Conservation (phyloP, 1,139 yeast species). For the Hemisphaericaspora xylanilytica region DNA sequence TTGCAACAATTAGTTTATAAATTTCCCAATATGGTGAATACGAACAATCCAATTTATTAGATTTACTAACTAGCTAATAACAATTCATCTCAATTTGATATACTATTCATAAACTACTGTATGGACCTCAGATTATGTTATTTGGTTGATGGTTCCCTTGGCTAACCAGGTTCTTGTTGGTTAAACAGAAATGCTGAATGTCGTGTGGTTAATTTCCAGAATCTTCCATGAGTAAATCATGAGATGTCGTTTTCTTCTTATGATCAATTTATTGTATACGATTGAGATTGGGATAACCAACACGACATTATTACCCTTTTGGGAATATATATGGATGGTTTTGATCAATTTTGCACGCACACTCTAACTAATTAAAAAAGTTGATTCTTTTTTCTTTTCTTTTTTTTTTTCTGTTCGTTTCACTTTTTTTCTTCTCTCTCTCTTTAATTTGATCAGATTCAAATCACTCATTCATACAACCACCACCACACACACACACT, state of each 20-base stretch:
- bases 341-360: background rate
- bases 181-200: background rate
- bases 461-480: slow-evolving; percentile 8
- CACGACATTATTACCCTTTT: slow-evolving; percentile 1
- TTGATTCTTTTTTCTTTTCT: background rate
- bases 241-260: too few relatives aligned
- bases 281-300: background rate
- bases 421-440: slow-evolving; percentile 8
- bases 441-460: slow-evolving; percentile 2
- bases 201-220: background rate
- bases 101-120: slow-evolving; percentile 9
- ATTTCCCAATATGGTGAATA: too few relatives aligned
- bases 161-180: background rate
- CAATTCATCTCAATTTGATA: slow-evolving; percentile 13
- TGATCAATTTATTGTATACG: too few relatives aligned
- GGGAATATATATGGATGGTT: background rate
- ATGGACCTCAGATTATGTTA: too few relatives aligned
- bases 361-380: background rate
- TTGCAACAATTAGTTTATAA: too few relatives aligned
- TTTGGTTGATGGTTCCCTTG: too few relatives aligned
- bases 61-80: too few relatives aligned
- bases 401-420: slow-evolving; percentile 5
- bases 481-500: slow-evolving; percentile 9
- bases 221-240: background rate
- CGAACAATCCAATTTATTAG: too few relatives aligned